A percentile compares a stretch with the other conserved stretches of the same genome.
Evolutionary conservation across 345 rosid species (phyloP).

Genomic region (Gossypium sturtianum): DNA sequence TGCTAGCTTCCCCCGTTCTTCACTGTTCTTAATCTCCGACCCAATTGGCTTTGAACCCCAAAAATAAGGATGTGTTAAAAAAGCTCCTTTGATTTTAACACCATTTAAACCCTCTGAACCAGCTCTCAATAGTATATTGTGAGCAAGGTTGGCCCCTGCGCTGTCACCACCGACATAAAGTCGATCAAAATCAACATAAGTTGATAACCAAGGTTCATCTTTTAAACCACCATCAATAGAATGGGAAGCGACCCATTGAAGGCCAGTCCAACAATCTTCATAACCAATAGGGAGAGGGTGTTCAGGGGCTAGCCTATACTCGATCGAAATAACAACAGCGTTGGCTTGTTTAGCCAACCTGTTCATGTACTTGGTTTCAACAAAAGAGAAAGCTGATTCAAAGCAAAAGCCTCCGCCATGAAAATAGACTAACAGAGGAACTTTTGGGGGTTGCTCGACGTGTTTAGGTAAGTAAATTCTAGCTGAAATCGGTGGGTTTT

Average conservation of each 20-base stretch:
- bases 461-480: constrained; percentile 35
- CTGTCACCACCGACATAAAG: constrained; percentile 39
- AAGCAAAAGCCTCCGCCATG: constrained; percentile 43
- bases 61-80: constrained; percentile 38
- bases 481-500: constrained; percentile 25
- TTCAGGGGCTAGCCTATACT: constrained; percentile 46
- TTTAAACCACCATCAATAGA: background rate
- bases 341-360: constrained; percentile 22
- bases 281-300: constrained; percentile 29
- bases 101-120: constrained; percentile 18
- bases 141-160: constrained; percentile 40
- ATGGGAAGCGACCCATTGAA: constrained; percentile 38
- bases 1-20: constrained; percentile 8
- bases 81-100: constrained; percentile 27
- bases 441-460: constrained; percentile 13
- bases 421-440: constrained; percentile 36
- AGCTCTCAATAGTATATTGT: constrained; percentile 27
- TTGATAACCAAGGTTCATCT: constrained; percentile 35
- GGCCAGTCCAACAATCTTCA: constrained; percentile 43
- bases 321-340: constrained; percentile 33
- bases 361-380: constrained; percentile 20
- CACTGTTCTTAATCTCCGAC: constrained; percentile 8
- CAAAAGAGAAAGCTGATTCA: constrained; percentile 30
- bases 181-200: constrained; percentile 29
- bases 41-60: constrained; percentile 48